Conservation (phyloP, 2,329 filamentous ascomycete species). For the Colletotrichum gloeosporioides region DNA sequence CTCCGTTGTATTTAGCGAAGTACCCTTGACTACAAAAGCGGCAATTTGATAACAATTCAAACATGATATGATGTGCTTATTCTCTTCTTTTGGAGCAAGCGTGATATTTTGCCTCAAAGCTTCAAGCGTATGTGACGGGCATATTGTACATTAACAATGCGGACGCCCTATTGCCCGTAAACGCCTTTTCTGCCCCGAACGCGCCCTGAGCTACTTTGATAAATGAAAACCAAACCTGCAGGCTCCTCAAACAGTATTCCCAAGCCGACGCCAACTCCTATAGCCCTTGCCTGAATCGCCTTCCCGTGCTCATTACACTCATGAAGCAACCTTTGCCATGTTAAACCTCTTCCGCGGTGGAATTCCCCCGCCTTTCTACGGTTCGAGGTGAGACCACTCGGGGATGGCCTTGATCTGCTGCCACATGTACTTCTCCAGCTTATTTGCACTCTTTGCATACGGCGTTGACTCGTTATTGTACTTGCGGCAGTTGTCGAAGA, state of each 20-base stretch:
- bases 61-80: not conserved
- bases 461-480: conserved; percentile 97
- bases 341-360: conserved; percentile 7
- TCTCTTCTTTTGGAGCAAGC: not conserved
- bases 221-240: not conserved
- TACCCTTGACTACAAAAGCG: conserved; percentile 4
- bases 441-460: conserved; percentile 94
- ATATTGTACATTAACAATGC: not conserved
- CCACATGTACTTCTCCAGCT: conserved; percentile 96
- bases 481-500: conserved; percentile 93
- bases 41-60: not conserved
- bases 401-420: conserved; percentile 88
- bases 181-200: not conserved
- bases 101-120: not conserved
- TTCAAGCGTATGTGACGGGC: not conserved
- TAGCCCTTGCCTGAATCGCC: not conserved
- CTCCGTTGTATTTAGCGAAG: not conserved
- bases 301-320: not conserved
- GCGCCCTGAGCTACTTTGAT: not conserved
- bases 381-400: conserved; percentile 79
- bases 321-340: not conserved
- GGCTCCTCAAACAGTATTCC: not conserved
- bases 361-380: conserved; percentile 37
- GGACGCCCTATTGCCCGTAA: not conserved
- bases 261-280: conserved; percentile 11